Conservation (phyloP, 352 stramenopile species). For the Lagenidium giganteum region DNA sequence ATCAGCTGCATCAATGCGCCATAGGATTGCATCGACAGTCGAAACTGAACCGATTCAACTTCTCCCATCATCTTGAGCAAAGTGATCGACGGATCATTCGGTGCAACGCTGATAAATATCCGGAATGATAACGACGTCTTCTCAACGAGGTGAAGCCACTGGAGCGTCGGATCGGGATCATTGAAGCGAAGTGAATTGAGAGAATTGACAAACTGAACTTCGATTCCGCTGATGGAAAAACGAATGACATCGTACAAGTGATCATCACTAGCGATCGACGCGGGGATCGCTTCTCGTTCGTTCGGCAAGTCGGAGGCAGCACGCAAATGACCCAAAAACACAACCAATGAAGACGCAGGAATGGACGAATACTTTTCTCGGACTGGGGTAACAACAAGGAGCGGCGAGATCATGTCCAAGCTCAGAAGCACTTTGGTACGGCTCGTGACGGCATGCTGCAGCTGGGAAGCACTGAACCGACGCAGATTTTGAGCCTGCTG, state of each 20-base stretch:
- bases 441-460: conserved; percentile 57
- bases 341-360: conserved; percentile 51
- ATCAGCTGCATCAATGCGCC: conserved; percentile 51
- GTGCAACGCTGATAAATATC: conserved; percentile 73
- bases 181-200: too few relatives aligned
- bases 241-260: conserved; percentile 78
- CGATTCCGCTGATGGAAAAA: conserved; percentile 69
- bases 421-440: conserved; percentile 71
- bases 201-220: conserved; percentile 44
- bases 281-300: conserved; percentile 6
- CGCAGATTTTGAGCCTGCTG: conserved; percentile 68
- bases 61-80: conserved; percentile 72
- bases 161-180: conserved; percentile 2
- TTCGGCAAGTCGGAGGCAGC: conserved; percentile 28
- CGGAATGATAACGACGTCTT: conserved; percentile 78
- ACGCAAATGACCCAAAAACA: conserved; percentile 75
- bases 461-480: conserved; percentile 68
- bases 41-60: conserved; percentile 63
- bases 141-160: conserved; percentile 60
- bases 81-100: conserved; percentile 72
- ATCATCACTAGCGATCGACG: conserved; percentile 10
- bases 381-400: conserved; percentile 77
- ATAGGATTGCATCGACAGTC: conserved; percentile 64
- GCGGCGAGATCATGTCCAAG: conserved; percentile 74
- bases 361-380: too few relatives aligned